phyloP scores from a whole-genome alignment of 129 eudicot species.

The Artemisia argyi region DNA sequence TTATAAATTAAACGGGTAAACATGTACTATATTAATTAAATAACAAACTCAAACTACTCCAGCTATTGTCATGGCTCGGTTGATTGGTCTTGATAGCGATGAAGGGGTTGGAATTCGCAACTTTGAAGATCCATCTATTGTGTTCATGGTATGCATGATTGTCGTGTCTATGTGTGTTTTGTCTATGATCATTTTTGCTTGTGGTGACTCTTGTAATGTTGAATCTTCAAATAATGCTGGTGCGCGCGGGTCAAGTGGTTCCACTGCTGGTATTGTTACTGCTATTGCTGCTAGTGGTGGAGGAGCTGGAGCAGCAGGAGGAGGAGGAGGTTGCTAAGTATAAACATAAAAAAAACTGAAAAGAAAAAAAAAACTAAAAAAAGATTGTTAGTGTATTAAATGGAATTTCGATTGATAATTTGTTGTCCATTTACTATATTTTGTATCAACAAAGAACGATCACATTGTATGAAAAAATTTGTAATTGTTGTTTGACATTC shows the following conservation, averaged over 20 bases:
- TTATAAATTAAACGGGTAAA: no score
- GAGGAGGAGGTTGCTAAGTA: background rate
- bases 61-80: slow-evolving; percentile 7
- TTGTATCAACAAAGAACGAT: no score
- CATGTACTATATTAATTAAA: no score
- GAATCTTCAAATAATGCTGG: no score
- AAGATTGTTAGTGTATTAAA: no score
- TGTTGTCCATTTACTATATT: no score
- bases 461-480: no score
- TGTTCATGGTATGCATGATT: slow-evolving; percentile 31
- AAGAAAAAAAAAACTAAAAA: no score
- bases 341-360: no score
- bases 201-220: slow-evolving; percentile 7
- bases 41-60: background rate
- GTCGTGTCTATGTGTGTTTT: slow-evolving; percentile 29
- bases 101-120: background rate
- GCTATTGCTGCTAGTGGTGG: background rate
- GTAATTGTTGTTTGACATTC: no score
- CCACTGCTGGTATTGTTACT: background rate
- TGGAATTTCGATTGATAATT: no score
- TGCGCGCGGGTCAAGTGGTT: background rate
- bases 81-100: background rate
- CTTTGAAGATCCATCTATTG: slow-evolving; percentile 23
- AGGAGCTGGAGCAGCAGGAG: background rate
- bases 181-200: slow-evolving; percentile 36